These are phyloP conservation scores for Metschnikowia colocasiae DNA, from an alignment of 805 yeast species.

Conservation along the genomic window DNA sequence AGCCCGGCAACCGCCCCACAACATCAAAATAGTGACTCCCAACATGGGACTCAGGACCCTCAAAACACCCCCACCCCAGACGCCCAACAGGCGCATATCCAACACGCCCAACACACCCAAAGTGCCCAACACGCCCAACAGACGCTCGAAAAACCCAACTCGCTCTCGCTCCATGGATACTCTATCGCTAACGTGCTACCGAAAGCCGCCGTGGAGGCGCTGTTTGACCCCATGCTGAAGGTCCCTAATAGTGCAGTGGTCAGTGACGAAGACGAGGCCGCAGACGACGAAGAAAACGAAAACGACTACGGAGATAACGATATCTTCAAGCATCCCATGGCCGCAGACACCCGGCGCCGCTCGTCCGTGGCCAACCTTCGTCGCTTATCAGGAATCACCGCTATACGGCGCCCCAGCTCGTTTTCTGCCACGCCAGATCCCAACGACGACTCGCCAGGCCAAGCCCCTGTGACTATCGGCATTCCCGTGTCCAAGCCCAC, in stretches of 20 bases:
- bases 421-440: constrained; percentile 22
- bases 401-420: constrained; percentile 21
- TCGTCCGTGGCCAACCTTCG: constrained; percentile 31
- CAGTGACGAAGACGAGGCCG: constrained; percentile 11
- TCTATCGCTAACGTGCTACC: constrained; percentile 1
- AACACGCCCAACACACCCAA: no score
- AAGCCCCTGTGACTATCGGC: constrained; percentile 34
- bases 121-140: neutral
- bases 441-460: constrained; percentile 10
- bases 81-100: no score
- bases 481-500: constrained; percentile 32
- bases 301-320: constrained; percentile 25
- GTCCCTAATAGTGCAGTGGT: constrained; percentile 10
- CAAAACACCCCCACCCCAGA: no score
- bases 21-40: no score
- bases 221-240: constrained; percentile 28
- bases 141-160: constrained; percentile 1
- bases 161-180: neutral
- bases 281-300: constrained; percentile 14
- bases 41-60: no score
- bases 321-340: constrained; percentile 29
- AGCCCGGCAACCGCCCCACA: no score
- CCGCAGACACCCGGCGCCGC: constrained; percentile 21
- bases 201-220: constrained; percentile 14
- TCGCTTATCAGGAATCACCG: constrained; percentile 35